phyloP scores from a whole-genome alignment of 2,329 filamentous ascomycete species.

The Colletotrichum simmondsii region DNA sequence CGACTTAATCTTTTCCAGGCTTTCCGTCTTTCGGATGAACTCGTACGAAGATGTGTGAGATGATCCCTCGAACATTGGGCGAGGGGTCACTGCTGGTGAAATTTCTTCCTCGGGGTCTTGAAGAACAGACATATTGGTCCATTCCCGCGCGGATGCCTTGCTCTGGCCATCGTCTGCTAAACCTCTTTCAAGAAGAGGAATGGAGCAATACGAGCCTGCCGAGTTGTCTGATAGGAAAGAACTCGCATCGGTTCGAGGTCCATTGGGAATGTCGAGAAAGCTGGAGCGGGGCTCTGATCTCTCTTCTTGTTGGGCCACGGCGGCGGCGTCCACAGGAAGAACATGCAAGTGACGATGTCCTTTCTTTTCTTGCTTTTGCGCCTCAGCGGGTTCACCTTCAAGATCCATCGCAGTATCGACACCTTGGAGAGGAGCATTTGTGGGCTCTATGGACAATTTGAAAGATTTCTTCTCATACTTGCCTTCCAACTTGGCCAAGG shows the following conservation, averaged over 20 bases:
- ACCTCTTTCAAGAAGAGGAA: conserved; percentile 79
- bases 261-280: conserved; percentile 39
- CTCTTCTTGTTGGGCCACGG: conserved; percentile 41
- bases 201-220: conserved; percentile 79
- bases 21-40: conserved; percentile 64
- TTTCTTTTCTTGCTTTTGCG: conserved; percentile 51
- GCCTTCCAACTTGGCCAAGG: conserved; percentile 90
- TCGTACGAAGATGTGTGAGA: conserved; percentile 56
- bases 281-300: conserved; percentile 37
- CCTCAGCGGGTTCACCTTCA: conserved; percentile 37
- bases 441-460: conserved; percentile 53
- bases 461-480: conserved; percentile 72
- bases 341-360: conserved; percentile 59
- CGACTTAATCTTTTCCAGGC: conserved; percentile 56
- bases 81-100: conserved; percentile 25
- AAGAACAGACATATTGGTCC: conserved; percentile 67
- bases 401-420: not conserved
- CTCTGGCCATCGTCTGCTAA: conserved; percentile 61
- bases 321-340: conserved; percentile 46
- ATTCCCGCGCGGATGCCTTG: conserved; percentile 54
- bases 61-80: conserved; percentile 35
- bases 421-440: conserved; percentile 37
- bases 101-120: conserved; percentile 57
- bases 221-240: conserved; percentile 72
- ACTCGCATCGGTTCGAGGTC: conserved; percentile 47